Evolutionary conservation across 2,329 filamentous ascomycete species (phyloP), one percentile per base, ranked within the genome.

Genomic region (Ophiostoma pallidulum): DNA sequence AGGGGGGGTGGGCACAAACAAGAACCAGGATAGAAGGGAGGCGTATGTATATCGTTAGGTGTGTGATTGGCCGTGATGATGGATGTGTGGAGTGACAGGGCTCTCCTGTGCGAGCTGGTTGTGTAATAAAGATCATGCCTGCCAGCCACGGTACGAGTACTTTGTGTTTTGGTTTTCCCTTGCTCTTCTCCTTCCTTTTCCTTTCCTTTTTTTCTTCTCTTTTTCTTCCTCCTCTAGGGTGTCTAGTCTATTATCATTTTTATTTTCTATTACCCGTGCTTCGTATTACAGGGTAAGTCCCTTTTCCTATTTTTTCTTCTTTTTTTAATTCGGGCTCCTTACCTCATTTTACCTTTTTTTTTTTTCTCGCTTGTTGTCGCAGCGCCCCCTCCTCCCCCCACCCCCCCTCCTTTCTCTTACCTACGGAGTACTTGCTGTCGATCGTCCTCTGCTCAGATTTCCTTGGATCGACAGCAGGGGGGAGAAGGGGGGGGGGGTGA

Each of bases 401-500:
- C n/a, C n/a, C n/a, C n/a, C 13, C 35, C 24, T 38, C 33, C 28
- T 43, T 29, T 20, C 28, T 28, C 33, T 28, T 7, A 10, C 18
- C 33, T 46, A 36, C 20, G 42, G 29, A 10, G 12, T 39, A 38
- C 33, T 31, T 42, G 33, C 12, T 22, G 24, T 28, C 10, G 24
- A 6, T 28, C 10, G 31, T 33, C 18, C 40, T 44, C 24, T 39
- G 26, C 19, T 38, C 28, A 24, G 43, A 40, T 46, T 26, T 24
- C 36, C 26, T 32, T 18, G 37, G 48, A 49, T 49, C 48, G 48
- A 38, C 48, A 14, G 32, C 42, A 45, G 42, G 42, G 43, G 39
- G 29, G 36, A 14, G 32, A 38, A 45, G 42, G 42, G 43, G 39
- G 29, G 36, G 41, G 29, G 40, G 40, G 29, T 44, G 41, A 29